A percentile compares a stretch with the other conserved stretches of the same genome.
Evolutionary conservation across 1,139 yeast genomes (phyloP).

Genomic region (Debaryomycetaceae sp.): DNA sequence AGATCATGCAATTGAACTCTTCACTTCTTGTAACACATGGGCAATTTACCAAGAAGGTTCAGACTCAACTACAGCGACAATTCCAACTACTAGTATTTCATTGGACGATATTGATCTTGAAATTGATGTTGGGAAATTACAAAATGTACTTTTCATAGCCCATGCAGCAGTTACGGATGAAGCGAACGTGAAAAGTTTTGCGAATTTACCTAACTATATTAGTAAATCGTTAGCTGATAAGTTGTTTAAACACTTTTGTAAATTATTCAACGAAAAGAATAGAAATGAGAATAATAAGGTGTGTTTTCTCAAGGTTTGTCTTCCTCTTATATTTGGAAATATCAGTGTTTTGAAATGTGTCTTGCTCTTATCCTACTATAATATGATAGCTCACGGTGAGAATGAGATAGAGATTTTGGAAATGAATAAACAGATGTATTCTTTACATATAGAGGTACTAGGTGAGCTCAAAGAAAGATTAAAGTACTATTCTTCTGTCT

Average conservation of each 20-base stretch:
- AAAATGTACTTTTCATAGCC: conserved; percentile 2
- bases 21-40: background rate
- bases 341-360: conserved; percentile 3
- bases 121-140: background rate
- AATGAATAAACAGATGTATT: conserved; percentile 1
- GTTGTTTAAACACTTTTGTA: conserved; percentile 3
- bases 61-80: background rate
- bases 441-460: conserved; percentile 1
- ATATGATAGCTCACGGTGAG: background rate
- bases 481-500: conserved; percentile 2
- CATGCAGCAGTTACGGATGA: conserved; percentile 1
- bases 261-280: background rate
- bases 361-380: background rate
- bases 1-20: background rate
- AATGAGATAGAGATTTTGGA: background rate
- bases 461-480: conserved; percentile 2
- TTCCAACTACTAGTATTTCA: background rate
- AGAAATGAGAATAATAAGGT: background rate
- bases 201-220: conserved; percentile 3
- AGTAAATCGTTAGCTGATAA: conserved; percentile 1
- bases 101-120: conserved; percentile 4
- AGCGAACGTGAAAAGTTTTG: background rate
- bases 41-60: background rate
- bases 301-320: conserved; percentile 3
- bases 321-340: conserved; percentile 3